These are phyloP conservation scores for Alternaria arborescens DNA, from an alignment of 2,329 filamentous ascomycete genomes.

Conservation along the genomic window DNA sequence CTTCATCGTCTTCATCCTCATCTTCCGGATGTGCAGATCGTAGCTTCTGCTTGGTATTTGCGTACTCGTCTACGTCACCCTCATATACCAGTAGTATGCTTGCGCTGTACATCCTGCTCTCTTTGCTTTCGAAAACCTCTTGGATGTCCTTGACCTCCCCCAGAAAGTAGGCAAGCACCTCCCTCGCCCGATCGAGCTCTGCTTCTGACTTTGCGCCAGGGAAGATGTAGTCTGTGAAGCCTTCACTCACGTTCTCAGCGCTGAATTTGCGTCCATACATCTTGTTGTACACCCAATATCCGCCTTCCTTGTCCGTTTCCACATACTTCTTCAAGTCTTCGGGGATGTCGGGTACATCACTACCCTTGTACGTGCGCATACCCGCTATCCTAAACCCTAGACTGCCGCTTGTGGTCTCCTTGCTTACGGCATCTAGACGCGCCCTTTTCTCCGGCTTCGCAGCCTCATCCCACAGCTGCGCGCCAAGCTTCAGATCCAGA, in stretches of 20 bases:
- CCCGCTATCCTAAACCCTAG: conserved; percentile 72
- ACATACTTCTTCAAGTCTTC: conserved; percentile 41
- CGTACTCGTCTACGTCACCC: conserved; percentile 66
- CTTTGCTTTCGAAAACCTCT: conserved; percentile 65
- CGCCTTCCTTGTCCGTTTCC: conserved; percentile 57
- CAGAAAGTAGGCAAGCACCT: conserved; percentile 54
- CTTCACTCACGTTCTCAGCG: conserved; percentile 63
- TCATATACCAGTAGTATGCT: conserved; percentile 73
- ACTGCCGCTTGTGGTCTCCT: conserved; percentile 66
- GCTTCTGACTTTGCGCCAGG: conserved; percentile 41
- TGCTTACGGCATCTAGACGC: conserved; percentile 66
- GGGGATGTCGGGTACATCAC: conserved; percentile 27
- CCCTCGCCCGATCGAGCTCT: conserved; percentile 53
- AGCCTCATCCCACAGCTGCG: conserved; percentile 82
- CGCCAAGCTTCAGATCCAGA: conserved; percentile 90
- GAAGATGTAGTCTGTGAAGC: conserved; percentile 66
- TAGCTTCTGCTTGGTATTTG: conserved; percentile 50
- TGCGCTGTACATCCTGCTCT: conserved; percentile 73
- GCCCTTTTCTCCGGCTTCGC: conserved; percentile 66
- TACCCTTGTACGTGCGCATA: conserved; percentile 66
- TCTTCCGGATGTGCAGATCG: conserved; percentile 38
- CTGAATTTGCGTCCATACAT: conserved; percentile 69
- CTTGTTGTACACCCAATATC: conserved; percentile 70
- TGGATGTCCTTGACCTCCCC: conserved; percentile 64
- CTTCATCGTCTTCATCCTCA: conserved; percentile 57